Base-by-base conservation (phyloP, 768 basidiomycete genomes). In the Rhodotorula sphaerocarpa region DNA sequence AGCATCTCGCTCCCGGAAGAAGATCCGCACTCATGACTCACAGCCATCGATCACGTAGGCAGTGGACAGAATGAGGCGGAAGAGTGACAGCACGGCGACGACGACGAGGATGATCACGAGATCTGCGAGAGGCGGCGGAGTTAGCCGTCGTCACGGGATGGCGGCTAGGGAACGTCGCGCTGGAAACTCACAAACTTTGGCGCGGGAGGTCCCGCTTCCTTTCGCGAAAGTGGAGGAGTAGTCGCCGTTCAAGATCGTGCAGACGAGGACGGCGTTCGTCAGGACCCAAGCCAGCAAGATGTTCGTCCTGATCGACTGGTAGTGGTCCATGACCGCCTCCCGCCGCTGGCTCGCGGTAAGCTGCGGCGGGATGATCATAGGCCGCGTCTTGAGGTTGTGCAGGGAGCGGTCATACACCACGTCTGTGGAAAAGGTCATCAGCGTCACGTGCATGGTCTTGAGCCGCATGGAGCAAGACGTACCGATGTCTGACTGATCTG, bases 331-430 rank as follows among this genome's bases (percentile, higher is more conserved):
- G 15, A 86, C 55, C 10, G 57, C 58, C 23, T 63, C 64, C 57
- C 75, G 75, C 33, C 73, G 70, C 57, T 70, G 57, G 30, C 66
- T 70, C 33, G 66, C 55, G 28, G 59, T 66, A 18, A 72, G 66
- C 4, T 71, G 68, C 5, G 72, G 60, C 45, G 75, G 74, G 39
- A 77, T 48, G 21, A 71, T 63, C 64, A 70, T 72, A 20, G 70
- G 72, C 27, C 69, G 44, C 15, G 71, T 71, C 50, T 67, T 69
- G 62, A 73, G 66, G 43, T 55, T 83, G 71, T 86, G 83, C 36
- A 95, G 82, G 7, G 92, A 90, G 65, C 89, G 87, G 65, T 93
- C 88, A 73, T 97, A 99, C 56, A 86, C 81, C 34, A 85, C 84
- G 71, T 91, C 86, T 70, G 48, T 34, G 27, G 3, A 9, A 28